These are phyloP conservation scores for Ordospora pajunii DNA, from an alignment of 371 early-diverging fungal genomes.

Conservation along the genomic window DNA sequence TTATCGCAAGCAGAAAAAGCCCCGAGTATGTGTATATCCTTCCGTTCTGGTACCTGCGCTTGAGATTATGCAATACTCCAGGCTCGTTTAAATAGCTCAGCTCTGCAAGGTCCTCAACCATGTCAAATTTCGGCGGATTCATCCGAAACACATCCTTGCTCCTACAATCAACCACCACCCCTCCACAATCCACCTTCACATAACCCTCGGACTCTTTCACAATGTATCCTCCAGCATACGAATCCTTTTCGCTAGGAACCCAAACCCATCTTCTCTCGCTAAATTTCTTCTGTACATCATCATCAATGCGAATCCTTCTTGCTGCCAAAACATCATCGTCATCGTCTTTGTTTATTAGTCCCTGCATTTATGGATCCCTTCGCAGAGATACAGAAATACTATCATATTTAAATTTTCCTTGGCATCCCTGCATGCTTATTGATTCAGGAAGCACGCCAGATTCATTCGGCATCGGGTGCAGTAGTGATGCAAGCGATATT, in stretches of 20 bases:
- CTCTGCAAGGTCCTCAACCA: slow-evolving; percentile 92
- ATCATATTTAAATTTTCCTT: too few species aligned
- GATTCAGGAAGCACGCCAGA: too few species aligned
- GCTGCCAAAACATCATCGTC: background rate
- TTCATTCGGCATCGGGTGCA: too few species aligned
- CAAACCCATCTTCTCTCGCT: slow-evolving; percentile 51
- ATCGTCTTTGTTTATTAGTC: background rate
- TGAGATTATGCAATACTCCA: slow-evolving; percentile 85
- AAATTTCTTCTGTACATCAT: slow-evolving; percentile 5
- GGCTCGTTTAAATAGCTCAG: slow-evolving; percentile 91
- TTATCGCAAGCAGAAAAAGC: slow-evolving; percentile 91
- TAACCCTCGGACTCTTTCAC: slow-evolving; percentile 66
- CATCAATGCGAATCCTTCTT: background rate
- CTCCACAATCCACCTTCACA: slow-evolving; percentile 66
- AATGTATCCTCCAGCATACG: slow-evolving; percentile 74
- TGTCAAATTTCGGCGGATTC: slow-evolving; percentile 97
- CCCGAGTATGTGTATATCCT: slow-evolving; percentile 98
- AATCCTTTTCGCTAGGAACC: slow-evolving; percentile 67
- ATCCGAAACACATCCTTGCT: slow-evolving; percentile 76
- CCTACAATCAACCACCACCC: slow-evolving; percentile 66
- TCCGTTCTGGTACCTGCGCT: slow-evolving; percentile 74
- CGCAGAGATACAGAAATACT: too few species aligned
- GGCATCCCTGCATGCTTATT: too few species aligned
- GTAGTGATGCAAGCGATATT: too few species aligned
- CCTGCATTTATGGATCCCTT: slow-evolving; percentile 1